phyloP scores from a whole-genome alignment of 2,329 filamentous ascomycete genomes.

The Fusarium armeniacum region DNA sequence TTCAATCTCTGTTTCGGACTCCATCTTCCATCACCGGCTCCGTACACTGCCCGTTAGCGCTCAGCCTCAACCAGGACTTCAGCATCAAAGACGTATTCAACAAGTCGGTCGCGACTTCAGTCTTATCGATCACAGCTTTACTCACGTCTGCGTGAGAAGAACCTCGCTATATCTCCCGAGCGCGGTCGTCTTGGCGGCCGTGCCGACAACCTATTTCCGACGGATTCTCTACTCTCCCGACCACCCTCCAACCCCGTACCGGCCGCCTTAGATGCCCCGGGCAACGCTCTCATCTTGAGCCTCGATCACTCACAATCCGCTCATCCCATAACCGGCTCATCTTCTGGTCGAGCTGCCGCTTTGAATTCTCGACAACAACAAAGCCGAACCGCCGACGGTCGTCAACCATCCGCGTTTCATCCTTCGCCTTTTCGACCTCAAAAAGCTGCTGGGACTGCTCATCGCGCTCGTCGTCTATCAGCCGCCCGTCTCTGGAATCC shows the following conservation, averaged over 20 bases:
- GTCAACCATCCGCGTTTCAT: conserved; percentile 37
- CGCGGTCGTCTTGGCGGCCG: conserved; percentile 64
- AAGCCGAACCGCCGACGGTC: conserved; percentile 25
- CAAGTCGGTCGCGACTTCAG: conserved; percentile 16
- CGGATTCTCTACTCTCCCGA: conserved; percentile 63
- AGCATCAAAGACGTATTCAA: conserved; percentile 23
- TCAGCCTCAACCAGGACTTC: conserved; percentile 11
- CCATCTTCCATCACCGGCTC: conserved; percentile 36
- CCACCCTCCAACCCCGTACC: conserved; percentile 42
- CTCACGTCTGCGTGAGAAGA: conserved; percentile 47
- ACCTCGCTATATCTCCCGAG: conserved; percentile 50
- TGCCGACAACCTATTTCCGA: conserved; percentile 60
- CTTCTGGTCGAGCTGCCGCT: conserved; percentile 41
- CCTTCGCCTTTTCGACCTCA: conserved; percentile 61
- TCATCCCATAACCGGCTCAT: conserved; percentile 48
- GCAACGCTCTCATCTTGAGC: conserved; percentile 50
- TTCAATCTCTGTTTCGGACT: conserved; percentile 34
- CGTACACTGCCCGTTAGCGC: conserved; percentile 35
- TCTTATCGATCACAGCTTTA: conserved; percentile 15
- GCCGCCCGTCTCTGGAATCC: conserved; percentile 72
- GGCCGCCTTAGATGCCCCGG: conserved; percentile 51
- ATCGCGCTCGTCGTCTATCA: conserved; percentile 58
- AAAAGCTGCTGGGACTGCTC: conserved; percentile 49
- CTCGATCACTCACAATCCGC: conserved; percentile 52
- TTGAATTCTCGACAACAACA: conserved; percentile 35